Conservation (phyloP, 2,329 filamentous ascomycete genomes). For the Ceratocystis albifundus region DNA sequence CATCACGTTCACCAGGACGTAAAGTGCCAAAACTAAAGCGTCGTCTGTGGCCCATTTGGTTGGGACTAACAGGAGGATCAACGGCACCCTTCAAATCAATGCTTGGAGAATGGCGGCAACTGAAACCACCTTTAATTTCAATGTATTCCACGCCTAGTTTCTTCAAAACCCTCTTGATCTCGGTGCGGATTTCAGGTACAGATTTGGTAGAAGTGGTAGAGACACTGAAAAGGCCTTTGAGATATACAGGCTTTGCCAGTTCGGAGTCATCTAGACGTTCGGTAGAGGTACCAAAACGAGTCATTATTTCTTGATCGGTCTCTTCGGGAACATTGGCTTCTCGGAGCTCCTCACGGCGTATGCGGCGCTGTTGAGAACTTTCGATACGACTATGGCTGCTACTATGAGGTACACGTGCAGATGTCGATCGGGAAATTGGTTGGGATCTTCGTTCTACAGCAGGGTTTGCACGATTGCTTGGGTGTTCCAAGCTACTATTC, state of each 20-base stretch:
- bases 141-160: slow-evolving; percentile 81
- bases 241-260: slow-evolving; percentile 81
- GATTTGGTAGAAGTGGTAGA: slow-evolving; percentile 92
- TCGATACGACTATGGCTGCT: slow-evolving; percentile 80
- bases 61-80: slow-evolving; percentile 47
- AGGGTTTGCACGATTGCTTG: slow-evolving; percentile 44
- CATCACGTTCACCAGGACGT: slow-evolving; percentile 52
- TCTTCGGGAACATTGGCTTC: slow-evolving; percentile 81
- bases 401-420: slow-evolving; percentile 65
- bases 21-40: slow-evolving; percentile 75
- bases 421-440: slow-evolving; percentile 46
- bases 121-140: slow-evolving; percentile 90
- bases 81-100: slow-evolving; percentile 70
- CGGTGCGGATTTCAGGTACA: slow-evolving; percentile 68
- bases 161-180: slow-evolving; percentile 81
- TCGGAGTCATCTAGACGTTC: slow-evolving; percentile 57
- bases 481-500: slow-evolving; percentile 71
- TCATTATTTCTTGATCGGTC: slow-evolving; percentile 61
- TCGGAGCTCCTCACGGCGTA: slow-evolving; percentile 53
- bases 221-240: slow-evolving; percentile 95
- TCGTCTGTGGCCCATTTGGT: slow-evolving; percentile 51
- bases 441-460: slow-evolving; percentile 42
- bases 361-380: slow-evolving; percentile 78
- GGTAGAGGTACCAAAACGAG: slow-evolving; percentile 45
- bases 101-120: slow-evolving; percentile 75